Base-by-base conservation (phyloP, 2,329 filamentous ascomycete genomes). In the Tolypocladium inflatum region DNA sequence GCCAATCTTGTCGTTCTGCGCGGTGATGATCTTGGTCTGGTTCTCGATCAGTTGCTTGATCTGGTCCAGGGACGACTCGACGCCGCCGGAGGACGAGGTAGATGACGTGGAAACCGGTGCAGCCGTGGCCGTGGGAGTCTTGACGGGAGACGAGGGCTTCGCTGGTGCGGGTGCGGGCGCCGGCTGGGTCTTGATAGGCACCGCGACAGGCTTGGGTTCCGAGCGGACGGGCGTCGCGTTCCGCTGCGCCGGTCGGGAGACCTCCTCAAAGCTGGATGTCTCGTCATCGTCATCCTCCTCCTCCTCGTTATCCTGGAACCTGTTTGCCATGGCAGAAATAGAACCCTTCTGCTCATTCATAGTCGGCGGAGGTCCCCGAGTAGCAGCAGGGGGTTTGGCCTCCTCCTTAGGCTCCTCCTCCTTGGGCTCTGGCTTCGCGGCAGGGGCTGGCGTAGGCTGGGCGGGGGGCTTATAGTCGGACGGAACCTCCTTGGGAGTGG, bases 341-440 rank as follows among this genome's bases (percentile, higher is more conserved):
- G 91, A 95, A 35, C 83, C 83, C 71, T 94, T 91, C 76, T 96
- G 93, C 62, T 95, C 90, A 62, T 86, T 88, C 75, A 95, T 83
- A 1, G 84, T 86, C 13, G 87, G 86, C 41, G 88, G 85, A 42
- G 82, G 77, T 35, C 75, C 66, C 53, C 73, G 70, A 38, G 62
- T 58, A 52, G 61, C 73, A 8, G 76, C 73, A 15, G 76, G 75
- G 10, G 85, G 78, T 51, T 80, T 77, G 2, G 82, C 78, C 64
- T 85, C 81, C 66, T 79, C 79, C 73, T 83, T 83, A 15, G 80
- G 72, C 38, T 75, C 75, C 57, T 72, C 70, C 60, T 62, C 61
- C 51, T 69, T 68, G 58, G 66, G 64, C 43, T 68, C 65, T 41
- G 68, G 65, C 67, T 78, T 81, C 58, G 74, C 67, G 2, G 71